Evolutionary conservation across 768 basidiomycete genomes (phyloP).

Genomic region (Hericium coralloides): DNA sequence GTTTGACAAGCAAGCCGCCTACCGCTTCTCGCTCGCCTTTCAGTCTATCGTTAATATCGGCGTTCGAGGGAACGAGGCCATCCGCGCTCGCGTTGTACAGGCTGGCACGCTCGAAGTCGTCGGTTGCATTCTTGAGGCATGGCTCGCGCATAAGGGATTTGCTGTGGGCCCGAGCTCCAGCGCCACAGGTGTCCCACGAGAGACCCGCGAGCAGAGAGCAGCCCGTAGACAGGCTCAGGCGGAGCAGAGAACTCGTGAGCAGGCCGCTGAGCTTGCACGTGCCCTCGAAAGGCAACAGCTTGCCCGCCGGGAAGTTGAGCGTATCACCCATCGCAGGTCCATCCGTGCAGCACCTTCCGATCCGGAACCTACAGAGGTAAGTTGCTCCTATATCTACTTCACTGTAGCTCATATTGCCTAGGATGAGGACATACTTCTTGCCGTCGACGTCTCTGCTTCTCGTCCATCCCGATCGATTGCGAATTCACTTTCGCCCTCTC

Average conservation of each 20-base stretch:
- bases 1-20: conserved; percentile 79
- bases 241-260: conserved; percentile 52
- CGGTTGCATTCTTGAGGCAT: conserved; percentile 87
- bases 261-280: conserved; percentile 46
- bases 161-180: conserved; percentile 75
- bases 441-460: conserved; percentile 6
- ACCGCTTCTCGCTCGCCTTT: conserved; percentile 88
- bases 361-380: conserved; percentile 2
- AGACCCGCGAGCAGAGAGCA: conserved; percentile 65
- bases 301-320: conserved; percentile 5
- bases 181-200: conserved; percentile 64
- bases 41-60: conserved; percentile 97
- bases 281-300: conserved; percentile 43
- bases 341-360: conserved; percentile 2
- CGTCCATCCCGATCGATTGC: conserved; percentile 9
- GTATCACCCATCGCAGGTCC: conserved; percentile 7
- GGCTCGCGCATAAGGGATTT: conserved; percentile 84
- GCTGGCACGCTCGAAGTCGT: conserved; percentile 92
- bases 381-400: background rate
- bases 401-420: conserved; percentile 1
- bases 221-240: conserved; percentile 48
- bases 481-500: conserved; percentile 9
- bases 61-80: conserved; percentile 88
- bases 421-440: conserved; percentile 18
- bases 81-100: conserved; percentile 87